Evolutionary conservation across 352 stramenopile species (phyloP).

Genomic region (Phytophthora podocarpi): DNA sequence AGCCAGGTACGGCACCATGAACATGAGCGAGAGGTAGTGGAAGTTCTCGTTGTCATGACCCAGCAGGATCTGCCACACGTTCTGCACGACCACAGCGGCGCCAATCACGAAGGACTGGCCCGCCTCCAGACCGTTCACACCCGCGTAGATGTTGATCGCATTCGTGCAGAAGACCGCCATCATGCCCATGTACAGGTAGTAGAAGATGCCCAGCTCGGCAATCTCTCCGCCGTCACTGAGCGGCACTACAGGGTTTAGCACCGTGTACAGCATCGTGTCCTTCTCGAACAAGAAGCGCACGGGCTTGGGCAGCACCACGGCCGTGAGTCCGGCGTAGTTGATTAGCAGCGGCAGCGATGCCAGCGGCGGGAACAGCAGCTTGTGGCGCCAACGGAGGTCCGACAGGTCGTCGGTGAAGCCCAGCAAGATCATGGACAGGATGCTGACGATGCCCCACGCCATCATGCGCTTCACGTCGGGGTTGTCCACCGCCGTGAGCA

Average conservation of each 20-base stretch:
- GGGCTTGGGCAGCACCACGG: conserved; percentile 93
- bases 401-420: conserved; percentile 96
- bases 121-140: conserved; percentile 98
- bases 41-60: conserved; percentile 84
- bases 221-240: conserved; percentile 85
- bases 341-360: conserved; percentile 96
- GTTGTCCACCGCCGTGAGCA: conserved; percentile 74
- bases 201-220: conserved; percentile 93
- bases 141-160: conserved; percentile 99
- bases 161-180: conserved; percentile 99
- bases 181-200: conserved; percentile 99
- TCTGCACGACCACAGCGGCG: conserved; percentile 95
- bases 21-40: conserved; percentile 96
- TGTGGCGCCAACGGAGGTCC: conserved; percentile 96
- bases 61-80: conserved; percentile 93
- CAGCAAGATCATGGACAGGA: conserved; percentile 93
- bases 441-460: conserved; percentile 81
- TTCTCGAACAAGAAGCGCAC: conserved; percentile 77
- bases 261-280: conserved; percentile 53
- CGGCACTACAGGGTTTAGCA: conserved; percentile 69
- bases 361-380: conserved; percentile 96
- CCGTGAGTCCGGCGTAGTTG: conserved; percentile 96
- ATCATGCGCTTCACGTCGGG: conserved; percentile 77
- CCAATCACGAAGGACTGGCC: conserved; percentile 94
- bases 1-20: conserved; percentile 96